Conservation (phyloP, 1,139 yeast species). For the Pneumocystis wakefieldiae region DNA sequence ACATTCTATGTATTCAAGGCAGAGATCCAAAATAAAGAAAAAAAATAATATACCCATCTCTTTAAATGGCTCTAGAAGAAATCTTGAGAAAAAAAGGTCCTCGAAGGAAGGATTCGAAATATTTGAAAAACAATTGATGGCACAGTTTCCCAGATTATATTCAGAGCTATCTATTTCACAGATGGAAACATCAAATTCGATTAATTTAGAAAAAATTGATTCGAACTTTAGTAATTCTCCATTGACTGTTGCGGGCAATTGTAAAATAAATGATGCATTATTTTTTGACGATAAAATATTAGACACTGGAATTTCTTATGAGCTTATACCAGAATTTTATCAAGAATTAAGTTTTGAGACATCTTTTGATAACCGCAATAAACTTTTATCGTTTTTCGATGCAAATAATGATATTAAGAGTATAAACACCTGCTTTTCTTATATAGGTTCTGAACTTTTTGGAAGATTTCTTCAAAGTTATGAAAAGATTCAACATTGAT, state of each 20-base stretch:
- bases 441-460: background rate
- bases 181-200: background rate
- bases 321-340: background rate
- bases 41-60: background rate
- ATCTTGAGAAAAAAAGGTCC: background rate
- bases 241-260: background rate
- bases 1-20: background rate
- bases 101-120: background rate
- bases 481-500: background rate
- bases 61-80: background rate
- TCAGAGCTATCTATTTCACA: background rate
- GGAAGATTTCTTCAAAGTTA: background rate
- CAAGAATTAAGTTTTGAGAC: background rate
- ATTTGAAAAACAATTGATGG: background rate
- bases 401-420: background rate
- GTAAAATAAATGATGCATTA: background rate
- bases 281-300: background rate
- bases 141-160: background rate
- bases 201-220: background rate
- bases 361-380: background rate
- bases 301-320: background rate
- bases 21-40: background rate
- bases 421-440: background rate
- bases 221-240: background rate
- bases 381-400: background rate